Conservation (phyloP, 805 yeast genomes). For the Candida alai region DNA sequence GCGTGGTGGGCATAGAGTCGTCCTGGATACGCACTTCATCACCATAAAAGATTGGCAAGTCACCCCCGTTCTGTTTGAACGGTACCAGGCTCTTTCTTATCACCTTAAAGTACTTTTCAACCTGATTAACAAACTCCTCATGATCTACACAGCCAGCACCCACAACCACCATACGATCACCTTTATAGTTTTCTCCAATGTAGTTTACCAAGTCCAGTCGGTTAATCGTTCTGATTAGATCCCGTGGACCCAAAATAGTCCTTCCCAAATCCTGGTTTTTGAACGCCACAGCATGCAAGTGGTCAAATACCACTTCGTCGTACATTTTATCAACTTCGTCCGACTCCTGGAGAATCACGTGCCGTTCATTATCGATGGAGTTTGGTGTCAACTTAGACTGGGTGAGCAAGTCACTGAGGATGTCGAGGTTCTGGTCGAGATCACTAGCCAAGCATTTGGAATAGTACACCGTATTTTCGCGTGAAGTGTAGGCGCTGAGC, state of each 20-base stretch:
- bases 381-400: slow-evolving; percentile 73
- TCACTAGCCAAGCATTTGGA: slow-evolving; percentile 82
- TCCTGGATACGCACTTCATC: slow-evolving; percentile 86
- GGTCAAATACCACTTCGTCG: slow-evolving; percentile 97
- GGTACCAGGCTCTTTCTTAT: slow-evolving; percentile 58
- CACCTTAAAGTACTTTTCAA: slow-evolving; percentile 73
- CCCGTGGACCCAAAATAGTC: slow-evolving; percentile 92
- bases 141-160: slow-evolving; percentile 95
- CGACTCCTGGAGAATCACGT: slow-evolving; percentile 92
- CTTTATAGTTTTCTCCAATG: slow-evolving; percentile 82
- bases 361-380: slow-evolving; percentile 94
- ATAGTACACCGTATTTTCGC: slow-evolving; percentile 96
- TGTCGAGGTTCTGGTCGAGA: slow-evolving; percentile 81
- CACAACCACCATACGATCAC: slow-evolving; percentile 97
- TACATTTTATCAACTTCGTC: slow-evolving; percentile 98
- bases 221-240: slow-evolving; percentile 76
- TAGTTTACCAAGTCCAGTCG: slow-evolving; percentile 74
- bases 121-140: slow-evolving; percentile 71
- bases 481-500: slow-evolving; percentile 95
- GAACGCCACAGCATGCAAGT: slow-evolving; percentile 88
- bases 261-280: slow-evolving; percentile 92
- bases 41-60: slow-evolving; percentile 74
- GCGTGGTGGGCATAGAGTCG: slow-evolving; percentile 78
- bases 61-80: slow-evolving; percentile 70
- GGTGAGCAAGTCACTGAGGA: slow-evolving; percentile 84